A percentile compares a stretch with the other conserved stretches of the same genome.
These are phyloP conservation scores for Solanum boliviense DNA, from an alignment of 257 asterid genomes.

Conservation along the genomic window DNA sequence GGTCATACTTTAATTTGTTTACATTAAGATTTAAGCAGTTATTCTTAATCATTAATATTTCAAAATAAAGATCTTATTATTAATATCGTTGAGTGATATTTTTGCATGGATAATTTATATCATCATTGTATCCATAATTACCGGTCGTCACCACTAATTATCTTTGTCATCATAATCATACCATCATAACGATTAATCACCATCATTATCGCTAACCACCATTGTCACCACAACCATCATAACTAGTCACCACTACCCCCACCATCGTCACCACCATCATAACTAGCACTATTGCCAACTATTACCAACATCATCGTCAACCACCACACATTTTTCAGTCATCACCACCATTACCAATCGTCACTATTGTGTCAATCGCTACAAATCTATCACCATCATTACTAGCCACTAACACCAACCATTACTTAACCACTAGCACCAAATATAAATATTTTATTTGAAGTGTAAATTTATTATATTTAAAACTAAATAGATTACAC, in stretches of 20 bases:
- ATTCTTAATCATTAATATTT: neutral
- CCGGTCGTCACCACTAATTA: accelerated
- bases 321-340: neutral
- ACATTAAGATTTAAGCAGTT: no score
- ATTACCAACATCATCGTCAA: neutral
- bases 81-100: no score
- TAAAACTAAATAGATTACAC: no score
- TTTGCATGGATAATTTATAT: neutral
- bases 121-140: no score
- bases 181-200: neutral
- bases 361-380: no score
- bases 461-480: no score
- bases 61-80: no score
- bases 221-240: neutral
- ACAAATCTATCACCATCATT: no score
- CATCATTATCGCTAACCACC: no score
- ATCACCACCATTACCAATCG: neutral
- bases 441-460: no score
- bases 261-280: neutral
- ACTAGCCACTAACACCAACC: neutral
- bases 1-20: neutral
- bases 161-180: neutral
- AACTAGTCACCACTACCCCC: neutral
- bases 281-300: neutral
- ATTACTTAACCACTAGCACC: neutral